phyloP scores from a whole-genome alignment of 208 protist species.

The Porcisia deanei region DNA sequence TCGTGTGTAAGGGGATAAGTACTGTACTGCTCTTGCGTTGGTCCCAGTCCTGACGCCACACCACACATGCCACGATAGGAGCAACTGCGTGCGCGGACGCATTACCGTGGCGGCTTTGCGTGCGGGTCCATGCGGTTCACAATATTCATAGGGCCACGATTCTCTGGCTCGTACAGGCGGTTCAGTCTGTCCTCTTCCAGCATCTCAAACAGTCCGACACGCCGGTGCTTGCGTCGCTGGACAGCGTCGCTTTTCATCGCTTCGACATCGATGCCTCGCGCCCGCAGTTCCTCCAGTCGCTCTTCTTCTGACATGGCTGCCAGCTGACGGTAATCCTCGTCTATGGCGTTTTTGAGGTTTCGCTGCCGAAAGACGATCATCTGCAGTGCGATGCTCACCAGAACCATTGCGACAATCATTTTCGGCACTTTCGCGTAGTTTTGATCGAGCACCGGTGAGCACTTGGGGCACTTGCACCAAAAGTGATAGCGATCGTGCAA shows the following conservation, averaged over 20 bases:
- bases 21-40: neutral
- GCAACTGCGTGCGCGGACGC: neutral
- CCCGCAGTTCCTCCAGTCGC: conserved; percentile 42
- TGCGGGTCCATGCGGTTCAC: conserved; percentile 26
- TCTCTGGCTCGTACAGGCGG: conserved; percentile 35
- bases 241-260: conserved; percentile 25
- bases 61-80: neutral
- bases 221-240: conserved; percentile 34
- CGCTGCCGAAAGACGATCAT: conserved; percentile 62
- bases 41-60: neutral
- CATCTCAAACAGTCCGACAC: conserved; percentile 54
- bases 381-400: conserved; percentile 67
- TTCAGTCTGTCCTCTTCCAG: conserved; percentile 48
- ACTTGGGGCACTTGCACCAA: conserved; percentile 89
- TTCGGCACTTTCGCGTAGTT: conserved; percentile 61
- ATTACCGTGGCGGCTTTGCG: conserved; percentile 23
- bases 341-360: conserved; percentile 38
- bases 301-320: conserved; percentile 43
- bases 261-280: conserved; percentile 44
- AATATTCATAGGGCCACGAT: conserved; percentile 27
- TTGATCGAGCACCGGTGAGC: conserved; percentile 62
- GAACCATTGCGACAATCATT: conserved; percentile 48
- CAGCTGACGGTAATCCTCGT: conserved; percentile 34
- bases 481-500: conserved; percentile 90
- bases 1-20: neutral